A percentile compares a stretch with the other conserved stretches of the same genome.
Evolutionary conservation across 805 yeast species (phyloP).

Genomic region (Wickerhamia fluorescens): DNA sequence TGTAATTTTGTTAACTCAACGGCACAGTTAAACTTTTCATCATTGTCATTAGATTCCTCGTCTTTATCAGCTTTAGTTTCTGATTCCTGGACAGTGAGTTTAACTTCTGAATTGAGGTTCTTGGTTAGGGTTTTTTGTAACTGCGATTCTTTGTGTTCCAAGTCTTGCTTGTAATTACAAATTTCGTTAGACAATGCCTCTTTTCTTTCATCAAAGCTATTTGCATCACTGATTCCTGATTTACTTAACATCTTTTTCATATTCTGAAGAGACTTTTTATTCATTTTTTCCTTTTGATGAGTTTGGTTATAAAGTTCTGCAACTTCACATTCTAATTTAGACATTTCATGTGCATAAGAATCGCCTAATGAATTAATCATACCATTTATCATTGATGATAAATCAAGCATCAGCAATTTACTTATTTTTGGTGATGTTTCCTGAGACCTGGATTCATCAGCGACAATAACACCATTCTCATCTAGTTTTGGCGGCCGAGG

Average conservation of each 20-base stretch:
- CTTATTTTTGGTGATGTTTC: slow-evolving; percentile 13
- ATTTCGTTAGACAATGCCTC: slow-evolving; percentile 14
- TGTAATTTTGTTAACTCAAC: slow-evolving; percentile 44
- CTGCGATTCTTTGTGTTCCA: slow-evolving; percentile 16
- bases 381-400: slow-evolving; percentile 27
- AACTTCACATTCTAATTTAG: slow-evolving; percentile 23
- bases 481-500: slow-evolving; percentile 31
- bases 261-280: slow-evolving; percentile 21
- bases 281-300: slow-evolving; percentile 42
- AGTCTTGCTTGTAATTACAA: slow-evolving; percentile 7
- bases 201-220: slow-evolving; percentile 21
- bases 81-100: slow-evolving; percentile 31
- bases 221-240: slow-evolving; percentile 22
- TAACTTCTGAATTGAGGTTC: slow-evolving; percentile 40
- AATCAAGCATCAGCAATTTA: slow-evolving; percentile 25
- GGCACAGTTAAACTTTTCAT: slow-evolving; percentile 9
- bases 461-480: slow-evolving; percentile 20
- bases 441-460: slow-evolving; percentile 6
- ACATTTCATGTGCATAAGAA: slow-evolving; percentile 49
- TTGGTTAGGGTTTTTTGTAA: slow-evolving; percentile 19
- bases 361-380: slow-evolving; percentile 45
- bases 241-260: slow-evolving; percentile 25
- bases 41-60: slow-evolving; percentile 6
- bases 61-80: slow-evolving; percentile 13
- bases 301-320: slow-evolving; percentile 32